phyloP scores from a whole-genome alignment of 2,329 filamentous ascomycete genomes.

The Ceratocystis colombiana region DNA sequence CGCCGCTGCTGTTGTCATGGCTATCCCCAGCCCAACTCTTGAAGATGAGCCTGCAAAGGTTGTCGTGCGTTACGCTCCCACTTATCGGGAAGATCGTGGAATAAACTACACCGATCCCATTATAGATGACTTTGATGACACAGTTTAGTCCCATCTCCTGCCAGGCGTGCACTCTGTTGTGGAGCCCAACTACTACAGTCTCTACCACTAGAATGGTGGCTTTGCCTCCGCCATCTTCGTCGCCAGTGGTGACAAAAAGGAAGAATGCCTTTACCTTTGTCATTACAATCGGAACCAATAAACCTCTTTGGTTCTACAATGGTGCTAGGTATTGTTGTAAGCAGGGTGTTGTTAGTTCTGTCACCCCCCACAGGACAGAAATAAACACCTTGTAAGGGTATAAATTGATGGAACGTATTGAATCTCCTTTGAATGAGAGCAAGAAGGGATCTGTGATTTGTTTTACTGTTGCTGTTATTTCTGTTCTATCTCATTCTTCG shows the following conservation, averaged over 20 bases:
- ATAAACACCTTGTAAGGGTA: neutral
- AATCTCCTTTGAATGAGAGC: too few relatives aligned
- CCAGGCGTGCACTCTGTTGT: neutral
- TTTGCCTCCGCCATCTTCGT: neutral
- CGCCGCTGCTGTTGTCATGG: neutral
- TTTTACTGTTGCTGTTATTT: too few relatives aligned
- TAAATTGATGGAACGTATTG: too few relatives aligned
- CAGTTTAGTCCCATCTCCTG: neutral
- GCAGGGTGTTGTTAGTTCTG: conserved; percentile 26
- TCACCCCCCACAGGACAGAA: conserved; percentile 23
- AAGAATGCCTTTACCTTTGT: conserved; percentile 32
- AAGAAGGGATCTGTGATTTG: too few relatives aligned
- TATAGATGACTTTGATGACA: neutral
- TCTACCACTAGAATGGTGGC: neutral
- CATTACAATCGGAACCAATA: conserved; percentile 26
- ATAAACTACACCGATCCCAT: conserved; percentile 40
- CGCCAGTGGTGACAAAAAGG: neutral
- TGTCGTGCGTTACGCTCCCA: neutral
- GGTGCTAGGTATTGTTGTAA: conserved; percentile 25
- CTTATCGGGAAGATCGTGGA: too few relatives aligned
- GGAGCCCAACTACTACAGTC: neutral
- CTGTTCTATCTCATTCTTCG: too few relatives aligned
- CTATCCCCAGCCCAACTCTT: neutral
- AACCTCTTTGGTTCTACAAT: neutral
- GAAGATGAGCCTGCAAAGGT: neutral